Conservation (phyloP, 352 stramenopile genomes). For the Globisporangium acanthophoron region DNA sequence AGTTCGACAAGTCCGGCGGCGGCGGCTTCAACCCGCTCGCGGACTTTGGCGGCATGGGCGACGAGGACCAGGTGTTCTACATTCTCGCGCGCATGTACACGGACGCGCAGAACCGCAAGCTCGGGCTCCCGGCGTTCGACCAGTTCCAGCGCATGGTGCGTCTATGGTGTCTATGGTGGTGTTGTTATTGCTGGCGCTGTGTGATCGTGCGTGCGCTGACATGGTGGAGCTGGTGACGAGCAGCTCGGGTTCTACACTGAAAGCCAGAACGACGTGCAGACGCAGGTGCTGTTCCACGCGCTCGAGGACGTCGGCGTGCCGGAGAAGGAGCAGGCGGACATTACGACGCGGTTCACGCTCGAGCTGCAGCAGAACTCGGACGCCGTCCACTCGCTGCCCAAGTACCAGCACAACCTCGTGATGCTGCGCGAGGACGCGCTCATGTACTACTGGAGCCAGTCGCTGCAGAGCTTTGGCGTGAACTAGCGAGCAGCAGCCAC, state of each 20-base stretch:
- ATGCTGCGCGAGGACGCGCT: constrained; percentile 79
- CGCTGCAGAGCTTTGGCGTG: constrained; percentile 27
- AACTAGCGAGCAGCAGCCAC: constrained; percentile 4
- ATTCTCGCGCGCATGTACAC: constrained; percentile 79
- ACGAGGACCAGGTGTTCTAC: constrained; percentile 80
- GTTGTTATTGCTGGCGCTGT: background rate
- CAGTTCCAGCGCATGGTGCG: constrained; percentile 79
- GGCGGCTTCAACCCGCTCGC: constrained; percentile 21
- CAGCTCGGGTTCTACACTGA: constrained; percentile 82
- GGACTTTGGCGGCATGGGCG: constrained; percentile 39
- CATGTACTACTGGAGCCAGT: constrained; percentile 88
- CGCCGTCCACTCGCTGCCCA: constrained; percentile 72
- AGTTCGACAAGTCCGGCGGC: constrained; percentile 33
- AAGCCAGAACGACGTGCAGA: constrained; percentile 60
- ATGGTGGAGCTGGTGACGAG: background rate
- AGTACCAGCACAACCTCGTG: constrained; percentile 82
- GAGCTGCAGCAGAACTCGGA: constrained; percentile 55
- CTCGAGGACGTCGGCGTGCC: constrained; percentile 50
- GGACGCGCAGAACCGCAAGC: constrained; percentile 53
- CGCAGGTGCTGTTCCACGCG: constrained; percentile 73
- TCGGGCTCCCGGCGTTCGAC: constrained; percentile 78
- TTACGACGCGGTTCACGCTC: constrained; percentile 57
- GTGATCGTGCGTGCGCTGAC: too few relatives aligned
- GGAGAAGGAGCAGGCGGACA: constrained; percentile 57
- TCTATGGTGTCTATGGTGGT: constrained; percentile 1